Base-by-base conservation (phyloP, 805 yeast species). In the Millerozyma miso region DNA sequence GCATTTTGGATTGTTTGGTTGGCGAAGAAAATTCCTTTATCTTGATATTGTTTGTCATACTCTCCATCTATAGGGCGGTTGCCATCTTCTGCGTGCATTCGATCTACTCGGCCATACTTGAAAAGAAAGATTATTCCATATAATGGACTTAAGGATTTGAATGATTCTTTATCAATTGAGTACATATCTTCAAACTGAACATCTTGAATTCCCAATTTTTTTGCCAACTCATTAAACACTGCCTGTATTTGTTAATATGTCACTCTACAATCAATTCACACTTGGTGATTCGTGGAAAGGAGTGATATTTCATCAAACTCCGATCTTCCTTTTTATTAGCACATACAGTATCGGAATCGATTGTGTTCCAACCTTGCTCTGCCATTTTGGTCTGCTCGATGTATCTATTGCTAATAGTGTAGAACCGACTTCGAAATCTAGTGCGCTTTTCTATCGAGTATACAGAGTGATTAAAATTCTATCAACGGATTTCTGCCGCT, bases 1-100 rank as follows among this genome's bases (percentile, higher is more conserved):
- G 88, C 86, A 52, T 82, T 81, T 51, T 78, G 80, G 41, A 81
- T 78, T 19, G 76, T 76, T 54, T 82, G 88, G 37, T 70, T 70
- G 4, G 86, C 85, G 55, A 82, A 82, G 55, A 78, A 81, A 1
- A 82, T 66, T 7, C 59, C 65, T 14, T 62, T 54, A 0, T 56
- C 54, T 8, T 58, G 59, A 45, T 59, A 65, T 4, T 59, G 53
- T 2, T 31, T 39, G 43, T 73, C 77, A 47, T 69, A 76, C 4
- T 49, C 54, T 3, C 83, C 83, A 41, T 64, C 69, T 12, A 69
- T 43, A 2, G 80, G 80, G 32, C 45, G 49, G 45, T 63, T 61
- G 3, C 54, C 55, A 6, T 58, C 38, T 4, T 51, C 31, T 19
- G 68, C 64, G 41, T 51, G 51, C 26, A 55, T 44, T 41, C 70